Evolutionary conservation across 352 stramenopile species (phyloP), one percentile per base, ranked within the genome.

Genomic region (Phytophthora cajani): DNA sequence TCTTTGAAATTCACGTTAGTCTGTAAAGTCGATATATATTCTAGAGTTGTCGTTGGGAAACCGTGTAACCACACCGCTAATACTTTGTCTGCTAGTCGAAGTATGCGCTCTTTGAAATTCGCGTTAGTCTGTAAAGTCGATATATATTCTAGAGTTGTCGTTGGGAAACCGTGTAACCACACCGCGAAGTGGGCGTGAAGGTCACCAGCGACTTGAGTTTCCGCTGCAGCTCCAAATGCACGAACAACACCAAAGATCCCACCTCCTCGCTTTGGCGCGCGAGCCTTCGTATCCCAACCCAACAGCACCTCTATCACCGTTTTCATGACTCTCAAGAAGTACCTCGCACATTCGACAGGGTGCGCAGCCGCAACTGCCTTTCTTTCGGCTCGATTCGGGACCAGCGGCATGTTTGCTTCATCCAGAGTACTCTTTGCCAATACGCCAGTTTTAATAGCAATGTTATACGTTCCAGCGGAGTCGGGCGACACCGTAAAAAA

Each of bases 401-500:
- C 8, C 30, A 62, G 32, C 0, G 19, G 3, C 3, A 57, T 3
- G 12, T 69, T 69, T 1, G 32, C 58, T 27, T 51, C 46, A 33
- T 64, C 21, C 17, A 64, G 8, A 3, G 12, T 14, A 12, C n/a
- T 10, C 14, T 60, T 56, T 1, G 17, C 17, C 9, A 56, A 2
- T 7, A 55, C 1, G 7, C 55, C 63, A 10, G 32, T 0, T 32
- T 60, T 59, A 11, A 64, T 55, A 2, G 23, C 32, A 7, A 69
- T 69, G 19, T 21, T 51, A 7, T 62, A 62, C 14, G 51, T 56
- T 6, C 61, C 61, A 30, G 61, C 61, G 8, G 40, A 67, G 21
- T 78, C 74, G 17, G 66, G 74, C 1, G 66, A 81, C 0, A 77
- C 38, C 0, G 64, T 79, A 27, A 81, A 72, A 52, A 79, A 73